These are phyloP conservation scores for Trifolium fragiferum DNA, from an alignment of 306 rosid genomes.

Conservation along the genomic window DNA sequence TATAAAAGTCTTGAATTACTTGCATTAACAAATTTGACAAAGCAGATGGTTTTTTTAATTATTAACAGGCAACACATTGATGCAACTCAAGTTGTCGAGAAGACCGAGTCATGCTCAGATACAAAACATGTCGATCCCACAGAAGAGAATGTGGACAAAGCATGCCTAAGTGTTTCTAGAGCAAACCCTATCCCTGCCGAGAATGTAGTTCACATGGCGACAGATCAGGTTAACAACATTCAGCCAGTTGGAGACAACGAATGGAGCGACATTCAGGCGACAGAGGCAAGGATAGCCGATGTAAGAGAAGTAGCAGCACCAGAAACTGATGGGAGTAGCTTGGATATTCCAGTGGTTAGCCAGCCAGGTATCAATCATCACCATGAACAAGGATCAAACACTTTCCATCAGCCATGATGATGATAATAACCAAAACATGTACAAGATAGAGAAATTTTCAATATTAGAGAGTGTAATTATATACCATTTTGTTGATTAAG, in stretches of 20 bases:
- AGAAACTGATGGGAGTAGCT: constrained; percentile 79
- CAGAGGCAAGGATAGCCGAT: constrained; percentile 87
- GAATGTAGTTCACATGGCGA: constrained; percentile 78
- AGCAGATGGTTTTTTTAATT: constrained; percentile 24
- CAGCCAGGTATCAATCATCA: constrained; percentile 64
- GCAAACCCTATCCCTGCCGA: constrained; percentile 70
- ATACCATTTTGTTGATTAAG: constrained; percentile 53
- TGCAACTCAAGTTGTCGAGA: constrained; percentile 79
- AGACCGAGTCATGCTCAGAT: constrained; percentile 83
- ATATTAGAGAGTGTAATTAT: constrained; percentile 46
- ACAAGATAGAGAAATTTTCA: constrained; percentile 39
- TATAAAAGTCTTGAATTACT: no score
- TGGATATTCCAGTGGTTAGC: constrained; percentile 91
- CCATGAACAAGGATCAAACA: constrained; percentile 72
- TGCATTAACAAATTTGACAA: constrained; percentile 13
- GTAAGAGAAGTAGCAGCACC: constrained; percentile 84
- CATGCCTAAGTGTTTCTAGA: constrained; percentile 87
- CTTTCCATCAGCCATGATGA: constrained; percentile 71
- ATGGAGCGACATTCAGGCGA: constrained; percentile 97
- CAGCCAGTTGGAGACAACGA: constrained; percentile 72
- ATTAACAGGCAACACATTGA: constrained; percentile 78
- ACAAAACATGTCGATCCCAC: constrained; percentile 92
- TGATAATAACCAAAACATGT: constrained; percentile 36
- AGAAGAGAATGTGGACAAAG: constrained; percentile 91
- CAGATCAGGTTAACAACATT: constrained; percentile 64